These are phyloP conservation scores for Quillaja saponaria DNA, from an alignment of 306 rosid species.

Conservation along the genomic window DNA sequence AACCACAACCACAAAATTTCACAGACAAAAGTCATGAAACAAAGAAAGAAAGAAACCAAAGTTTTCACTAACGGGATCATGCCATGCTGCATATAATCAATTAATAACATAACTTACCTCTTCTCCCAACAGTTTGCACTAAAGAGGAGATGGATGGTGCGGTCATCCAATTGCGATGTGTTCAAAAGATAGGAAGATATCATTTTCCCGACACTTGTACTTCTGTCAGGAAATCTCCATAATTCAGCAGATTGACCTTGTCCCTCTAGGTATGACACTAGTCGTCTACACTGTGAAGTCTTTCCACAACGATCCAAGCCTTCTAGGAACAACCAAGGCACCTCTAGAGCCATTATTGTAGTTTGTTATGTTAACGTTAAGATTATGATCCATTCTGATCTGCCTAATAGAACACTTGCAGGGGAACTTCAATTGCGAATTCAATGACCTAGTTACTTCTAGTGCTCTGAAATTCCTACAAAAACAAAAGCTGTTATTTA, in stretches of 20 bases:
- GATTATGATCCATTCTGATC: conserved; percentile 42
- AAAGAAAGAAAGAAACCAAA: background rate
- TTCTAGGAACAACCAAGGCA: conserved; percentile 82
- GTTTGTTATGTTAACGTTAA: conserved; percentile 13
- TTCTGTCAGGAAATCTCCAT: conserved; percentile 92
- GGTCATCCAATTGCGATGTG: conserved; percentile 84
- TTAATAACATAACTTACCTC: conserved; percentile 49
- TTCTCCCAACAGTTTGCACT: conserved; percentile 99
- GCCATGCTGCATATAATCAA: background rate
- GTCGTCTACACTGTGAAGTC: conserved; percentile 65
- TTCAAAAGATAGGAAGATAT: conserved; percentile 84
- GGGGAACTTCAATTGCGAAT: conserved; percentile 30
- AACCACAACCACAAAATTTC: background rate
- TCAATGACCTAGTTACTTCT: conserved; percentile 17
- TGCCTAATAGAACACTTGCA: conserved; percentile 30
- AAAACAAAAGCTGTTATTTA: background rate
- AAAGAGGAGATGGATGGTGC: conserved; percentile 81
- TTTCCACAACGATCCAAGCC: conserved; percentile 95
- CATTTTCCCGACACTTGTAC: conserved; percentile 79
- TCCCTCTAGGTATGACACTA: conserved; percentile 67
- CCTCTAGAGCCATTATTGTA: conserved; percentile 44
- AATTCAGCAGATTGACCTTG: conserved; percentile 66
- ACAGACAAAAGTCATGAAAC: background rate
- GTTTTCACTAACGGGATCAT: conserved; percentile 7
- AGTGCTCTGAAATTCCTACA: conserved; percentile 35